Conservation (phyloP, 2,329 filamentous ascomycete genomes). For the Elsinoe perseae region DNA sequence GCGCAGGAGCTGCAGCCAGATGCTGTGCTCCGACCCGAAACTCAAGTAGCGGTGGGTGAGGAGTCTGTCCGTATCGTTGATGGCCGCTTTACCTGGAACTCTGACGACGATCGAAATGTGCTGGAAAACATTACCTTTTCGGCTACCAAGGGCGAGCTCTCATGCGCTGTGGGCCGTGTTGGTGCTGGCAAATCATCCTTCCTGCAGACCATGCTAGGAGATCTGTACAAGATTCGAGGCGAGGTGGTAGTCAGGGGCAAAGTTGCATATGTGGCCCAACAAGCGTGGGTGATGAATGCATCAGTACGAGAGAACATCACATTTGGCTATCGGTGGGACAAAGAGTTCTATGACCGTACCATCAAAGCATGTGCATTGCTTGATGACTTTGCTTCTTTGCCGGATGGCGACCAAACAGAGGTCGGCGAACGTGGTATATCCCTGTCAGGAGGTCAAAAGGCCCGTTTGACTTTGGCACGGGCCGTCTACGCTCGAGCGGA, state of each 20-base stretch:
- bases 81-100: slow-evolving; percentile 91
- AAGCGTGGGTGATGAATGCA: slow-evolving; percentile 95
- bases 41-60: slow-evolving; percentile 70
- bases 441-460: slow-evolving; percentile 91
- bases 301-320: slow-evolving; percentile 95
- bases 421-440: slow-evolving; percentile 97
- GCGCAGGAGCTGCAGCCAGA: slow-evolving; percentile 86
- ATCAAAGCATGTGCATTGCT: slow-evolving; percentile 82
- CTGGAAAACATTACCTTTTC: slow-evolving; percentile 80
- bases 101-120: slow-evolving; percentile 58
- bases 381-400: slow-evolving; percentile 85
- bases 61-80: slow-evolving; percentile 78
- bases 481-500: slow-evolving; percentile 97
- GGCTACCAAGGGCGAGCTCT: slow-evolving; percentile 85
- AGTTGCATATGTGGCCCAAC: slow-evolving; percentile 86
- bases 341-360: slow-evolving; percentile 87
- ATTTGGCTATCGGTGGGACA: slow-evolving; percentile 90
- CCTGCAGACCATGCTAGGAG: slow-evolving; percentile 78
- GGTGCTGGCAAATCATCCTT: slow-evolving; percentile 92
- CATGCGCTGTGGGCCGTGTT: slow-evolving; percentile 89
- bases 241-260: slow-evolving; percentile 73
- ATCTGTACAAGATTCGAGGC: slow-evolving; percentile 83
- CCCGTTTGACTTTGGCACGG: slow-evolving; percentile 80
- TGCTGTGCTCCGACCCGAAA: slow-evolving; percentile 62
- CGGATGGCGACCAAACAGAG: slow-evolving; percentile 92